Percentiles rank a stretch among this genome's conserved stretches.
Evolutionary conservation across 1,284 basidiomycete species (phyloP).

Genomic region (Prillingera fragicola): DNA sequence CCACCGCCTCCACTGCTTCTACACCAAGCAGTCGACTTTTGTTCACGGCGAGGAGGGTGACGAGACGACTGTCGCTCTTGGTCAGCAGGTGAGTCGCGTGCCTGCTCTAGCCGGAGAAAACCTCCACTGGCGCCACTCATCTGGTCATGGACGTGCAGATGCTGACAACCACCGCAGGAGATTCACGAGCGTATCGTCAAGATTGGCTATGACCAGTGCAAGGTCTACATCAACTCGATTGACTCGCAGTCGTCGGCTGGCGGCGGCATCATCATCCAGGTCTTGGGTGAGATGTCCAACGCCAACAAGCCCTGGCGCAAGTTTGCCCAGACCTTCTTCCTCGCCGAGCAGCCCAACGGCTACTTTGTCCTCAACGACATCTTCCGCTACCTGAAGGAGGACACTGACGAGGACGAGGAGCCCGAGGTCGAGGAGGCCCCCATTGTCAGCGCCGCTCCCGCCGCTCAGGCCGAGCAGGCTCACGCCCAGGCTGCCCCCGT

Average conservation of each 20-base stretch:
- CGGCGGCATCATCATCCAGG: slow-evolving; percentile 97
- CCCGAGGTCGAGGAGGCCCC: slow-evolving; percentile 29
- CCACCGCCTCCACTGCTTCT: slow-evolving; percentile 94
- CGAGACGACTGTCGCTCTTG: slow-evolving; percentile 74
- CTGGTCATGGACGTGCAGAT: not conserved
- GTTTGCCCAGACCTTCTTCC: slow-evolving; percentile 99
- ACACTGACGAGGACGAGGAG: slow-evolving; percentile 68
- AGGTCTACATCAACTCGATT: slow-evolving; percentile 94
- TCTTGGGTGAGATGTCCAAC: slow-evolving; percentile 98
- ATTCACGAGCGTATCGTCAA: slow-evolving; percentile 94
- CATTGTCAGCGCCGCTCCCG: slow-evolving; percentile 22
- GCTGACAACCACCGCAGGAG: slow-evolving; percentile 58
- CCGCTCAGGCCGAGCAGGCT: slow-evolving; percentile 21
- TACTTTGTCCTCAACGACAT: slow-evolving; percentile 99
- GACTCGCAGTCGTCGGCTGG: slow-evolving; percentile 89
- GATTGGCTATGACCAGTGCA: slow-evolving; percentile 92
- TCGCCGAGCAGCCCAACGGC: slow-evolving; percentile 96
- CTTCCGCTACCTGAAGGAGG: slow-evolving; percentile 98
- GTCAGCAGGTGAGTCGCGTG: slow-evolving; percentile 68
- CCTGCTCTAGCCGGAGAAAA: slow-evolving; percentile 1
- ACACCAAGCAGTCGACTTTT: slow-evolving; percentile 96
- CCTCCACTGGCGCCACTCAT: too few relatives aligned
- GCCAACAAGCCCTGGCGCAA: slow-evolving; percentile 84
- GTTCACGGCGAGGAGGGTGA: slow-evolving; percentile 94
- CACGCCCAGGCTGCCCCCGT: slow-evolving; percentile 24